Base-by-base conservation (phyloP, 306 rosid species). In the Corylus avellana region DNA sequence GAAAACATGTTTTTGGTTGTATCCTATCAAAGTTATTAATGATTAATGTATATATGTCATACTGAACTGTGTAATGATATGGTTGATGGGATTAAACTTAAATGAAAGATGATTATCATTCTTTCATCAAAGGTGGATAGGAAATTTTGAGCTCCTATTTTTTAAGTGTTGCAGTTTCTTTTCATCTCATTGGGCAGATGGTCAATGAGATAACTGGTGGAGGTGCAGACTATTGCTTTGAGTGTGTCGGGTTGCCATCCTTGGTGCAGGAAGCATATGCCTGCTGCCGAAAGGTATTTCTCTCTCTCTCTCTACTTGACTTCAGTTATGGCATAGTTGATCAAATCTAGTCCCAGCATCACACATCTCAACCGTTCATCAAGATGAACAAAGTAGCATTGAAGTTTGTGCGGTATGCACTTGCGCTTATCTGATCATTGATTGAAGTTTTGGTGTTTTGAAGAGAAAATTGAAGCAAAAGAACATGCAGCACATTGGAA, bases 191-290 rank as follows among this genome's bases (percentile, higher is more conserved):
- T 22, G 69, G 62, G 32, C 88, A 91, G 97, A 68, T 83, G 62
- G 85, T 92, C 71, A 80, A 11, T 25, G 92, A 91, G 72, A 88
- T 90, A 81, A 92, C 93, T 69, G 89, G 59, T 17, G 97, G 89
- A 6, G 98, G 95, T 39, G 93, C 95, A 35, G 97, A 92, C 86
- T 89, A 84, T 83, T 94, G 98, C 83, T 92, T 90, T 46, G 97
- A 94, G 85, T 92, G 93, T 73, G 97, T 91, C 74, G 97, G 98
- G 64, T 72, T 71, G 78, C 84, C 93, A 69, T 86, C 92, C 37
- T 84, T 92, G 86, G 91, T 94, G 67, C 85, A 87, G 4, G 97
- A 94, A 75, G 98, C 98, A 32, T 92, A 84, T 78, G 92, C 91
- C 79, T 84, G 94, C 73, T 90, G 91, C 81, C 86, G 96, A 79